Percentiles rank a stretch among this genome's conserved stretches.
Evolutionary conservation across 78 protist genomes (phyloP).

Genomic region (Polysphondylium violaceum): DNA sequence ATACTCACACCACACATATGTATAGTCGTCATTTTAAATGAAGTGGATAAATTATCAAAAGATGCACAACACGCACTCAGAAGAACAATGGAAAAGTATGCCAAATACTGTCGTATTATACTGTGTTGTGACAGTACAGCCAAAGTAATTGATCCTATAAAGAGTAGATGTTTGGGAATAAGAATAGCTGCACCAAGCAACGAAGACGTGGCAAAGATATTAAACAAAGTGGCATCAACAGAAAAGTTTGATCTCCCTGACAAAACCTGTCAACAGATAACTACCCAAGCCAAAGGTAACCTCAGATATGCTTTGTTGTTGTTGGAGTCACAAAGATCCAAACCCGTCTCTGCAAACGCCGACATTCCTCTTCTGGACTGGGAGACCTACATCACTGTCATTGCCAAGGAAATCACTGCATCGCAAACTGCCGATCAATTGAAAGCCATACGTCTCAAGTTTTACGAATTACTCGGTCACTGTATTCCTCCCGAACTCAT

Average conservation of each 20-base stretch:
- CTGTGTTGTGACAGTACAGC: constrained; percentile 81
- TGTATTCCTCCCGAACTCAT: constrained; percentile 97
- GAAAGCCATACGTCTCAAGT: constrained; percentile 80
- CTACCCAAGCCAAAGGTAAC: constrained; percentile 85
- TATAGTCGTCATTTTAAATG: constrained; percentile 93
- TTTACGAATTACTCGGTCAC: constrained; percentile 95
- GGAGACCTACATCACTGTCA: constrained; percentile 84
- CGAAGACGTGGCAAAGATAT: constrained; percentile 57
- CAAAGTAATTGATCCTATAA: constrained; percentile 95
- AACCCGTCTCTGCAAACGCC: constrained; percentile 67
- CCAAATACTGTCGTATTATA: constrained; percentile 91
- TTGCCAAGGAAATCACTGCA: constrained; percentile 73
- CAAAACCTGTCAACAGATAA: constrained; percentile 6
- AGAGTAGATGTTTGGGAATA: constrained; percentile 95
- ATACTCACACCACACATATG: not conserved
- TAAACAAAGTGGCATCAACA: constrained; percentile 35
- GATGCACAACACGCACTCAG: constrained; percentile 99
- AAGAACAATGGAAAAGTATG: constrained; percentile 98
- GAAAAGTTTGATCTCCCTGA: constrained; percentile 55
- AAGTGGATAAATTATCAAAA: constrained; percentile 92
- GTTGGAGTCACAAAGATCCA: constrained; percentile 89
- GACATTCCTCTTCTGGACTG: constrained; percentile 91
- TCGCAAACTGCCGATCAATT: constrained; percentile 92
- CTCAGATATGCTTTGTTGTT: constrained; percentile 93
- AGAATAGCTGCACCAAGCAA: constrained; percentile 94